Conservation (phyloP, 78 protist genomes). For the Tieghemostelium lacteum region DNA sequence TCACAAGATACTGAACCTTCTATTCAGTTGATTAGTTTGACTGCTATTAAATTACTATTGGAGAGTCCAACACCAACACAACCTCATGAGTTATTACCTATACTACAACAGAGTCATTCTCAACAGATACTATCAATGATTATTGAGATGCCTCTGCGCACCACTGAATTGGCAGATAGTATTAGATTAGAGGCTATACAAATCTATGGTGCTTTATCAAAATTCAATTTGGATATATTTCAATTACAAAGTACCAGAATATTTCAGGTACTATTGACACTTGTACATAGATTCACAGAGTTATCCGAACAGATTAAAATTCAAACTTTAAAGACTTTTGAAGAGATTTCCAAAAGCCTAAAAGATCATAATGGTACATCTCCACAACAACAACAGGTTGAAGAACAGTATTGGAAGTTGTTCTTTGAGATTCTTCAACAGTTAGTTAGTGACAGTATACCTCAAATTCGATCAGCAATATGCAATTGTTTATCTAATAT, state of each 20-base stretch:
- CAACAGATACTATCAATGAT: not conserved
- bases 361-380: conserved; percentile 12
- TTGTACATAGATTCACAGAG: not conserved
- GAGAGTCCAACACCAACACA: conserved; percentile 21
- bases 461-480: conserved; percentile 65
- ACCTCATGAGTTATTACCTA: conserved; percentile 2
- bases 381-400: conserved; percentile 18
- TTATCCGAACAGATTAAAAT: not conserved
- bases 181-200: conserved; percentile 34
- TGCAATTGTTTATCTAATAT: conserved; percentile 70
- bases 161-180: not conserved
- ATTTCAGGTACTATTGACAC: not conserved
- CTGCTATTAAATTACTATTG: conserved; percentile 2
- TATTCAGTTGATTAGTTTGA: conserved; percentile 5
- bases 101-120: not conserved
- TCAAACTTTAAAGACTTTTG: conserved; percentile 42
- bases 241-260: too few species aligned
- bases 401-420: conserved; percentile 34
- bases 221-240: conserved; percentile 31
- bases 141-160: not conserved
- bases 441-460: conserved; percentile 40
- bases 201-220: conserved; percentile 35
- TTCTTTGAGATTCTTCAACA: conserved; percentile 26
- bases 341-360: conserved; percentile 61
- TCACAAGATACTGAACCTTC: not conserved